Percentiles rank a stretch among this genome's conserved stretches.
These are phyloP conservation scores for Otatea glauca DNA, from an alignment of 176 grass and related monocot species.

Conservation along the genomic window DNA sequence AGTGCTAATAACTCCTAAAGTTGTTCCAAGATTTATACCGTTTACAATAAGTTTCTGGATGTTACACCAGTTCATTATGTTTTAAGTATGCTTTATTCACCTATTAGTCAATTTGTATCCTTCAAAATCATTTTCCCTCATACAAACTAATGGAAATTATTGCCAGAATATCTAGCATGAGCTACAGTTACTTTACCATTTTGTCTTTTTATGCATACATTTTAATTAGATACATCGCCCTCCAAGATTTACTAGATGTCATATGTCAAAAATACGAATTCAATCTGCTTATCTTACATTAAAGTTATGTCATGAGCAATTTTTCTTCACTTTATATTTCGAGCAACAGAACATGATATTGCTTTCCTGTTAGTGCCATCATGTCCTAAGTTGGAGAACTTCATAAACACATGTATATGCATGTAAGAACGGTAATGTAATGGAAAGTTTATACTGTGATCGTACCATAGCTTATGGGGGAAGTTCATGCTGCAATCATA, in stretches of 20 bases:
- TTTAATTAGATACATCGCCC: not conserved
- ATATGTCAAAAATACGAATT: not conserved
- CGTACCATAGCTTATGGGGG: not conserved
- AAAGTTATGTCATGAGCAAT: not conserved
- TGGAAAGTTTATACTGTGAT: not conserved
- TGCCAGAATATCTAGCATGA: not conserved
- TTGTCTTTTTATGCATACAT: not conserved
- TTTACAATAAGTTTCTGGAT: not conserved
- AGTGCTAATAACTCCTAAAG: not conserved
- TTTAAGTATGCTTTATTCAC: not conserved
- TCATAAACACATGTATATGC: not conserved
- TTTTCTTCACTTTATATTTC: not conserved
- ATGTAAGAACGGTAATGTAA: not conserved
- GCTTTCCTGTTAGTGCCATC: not conserved
- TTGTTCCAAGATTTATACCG: not conserved
- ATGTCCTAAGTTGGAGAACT: not conserved
- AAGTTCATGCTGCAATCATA: not conserved
- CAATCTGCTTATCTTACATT: not conserved
- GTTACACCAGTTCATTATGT: not conserved
- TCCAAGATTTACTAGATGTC: not conserved
- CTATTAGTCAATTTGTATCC: not conserved
- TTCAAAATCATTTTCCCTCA: not conserved
- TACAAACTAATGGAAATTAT: conserved; percentile 1
- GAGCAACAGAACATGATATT: not conserved
- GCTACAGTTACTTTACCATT: no score